These are phyloP conservation scores for Pyracantha coccinea DNA, from an alignment of 331 rosid species.

Conservation along the genomic window DNA sequence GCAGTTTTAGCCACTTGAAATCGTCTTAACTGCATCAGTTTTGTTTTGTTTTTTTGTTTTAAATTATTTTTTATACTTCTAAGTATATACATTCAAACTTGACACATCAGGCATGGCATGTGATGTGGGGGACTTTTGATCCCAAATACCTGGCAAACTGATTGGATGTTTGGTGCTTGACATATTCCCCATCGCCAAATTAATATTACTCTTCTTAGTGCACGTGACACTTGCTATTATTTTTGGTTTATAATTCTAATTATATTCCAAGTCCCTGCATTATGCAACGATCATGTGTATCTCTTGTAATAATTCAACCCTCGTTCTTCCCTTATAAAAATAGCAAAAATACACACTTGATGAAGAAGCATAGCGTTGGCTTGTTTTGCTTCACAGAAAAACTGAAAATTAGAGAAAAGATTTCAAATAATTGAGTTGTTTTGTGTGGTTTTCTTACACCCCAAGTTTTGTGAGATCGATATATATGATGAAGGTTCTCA, in stretches of 20 bases:
- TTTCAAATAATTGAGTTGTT: neutral
- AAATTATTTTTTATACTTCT: neutral
- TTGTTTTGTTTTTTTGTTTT: too few relatives aligned
- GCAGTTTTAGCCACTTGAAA: neutral
- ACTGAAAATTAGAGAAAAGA: neutral
- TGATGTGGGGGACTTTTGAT: conserved; percentile 33
- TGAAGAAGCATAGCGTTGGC: neutral
- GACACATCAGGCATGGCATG: conserved; percentile 27
- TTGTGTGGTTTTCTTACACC: conserved; percentile 10
- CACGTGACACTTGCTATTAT: conserved; percentile 28
- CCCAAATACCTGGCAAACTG: conserved; percentile 26
- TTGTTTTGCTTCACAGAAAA: neutral
- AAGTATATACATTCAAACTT: neutral
- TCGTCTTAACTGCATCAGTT: neutral
- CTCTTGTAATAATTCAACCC: neutral
- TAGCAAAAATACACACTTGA: neutral
- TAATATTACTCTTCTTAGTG: conserved; percentile 25
- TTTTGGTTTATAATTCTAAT: neutral
- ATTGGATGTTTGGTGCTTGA: conserved; percentile 17
- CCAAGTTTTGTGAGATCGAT: conserved; percentile 10
- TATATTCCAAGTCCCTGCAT: neutral
- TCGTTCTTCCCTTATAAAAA: neutral
- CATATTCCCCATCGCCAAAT: conserved; percentile 1
- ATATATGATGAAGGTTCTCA: conserved; percentile 1
- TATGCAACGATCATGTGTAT: too few relatives aligned